A percentile compares a stretch with the other conserved stretches of the same genome.
These are phyloP conservation scores for Fraxinus platypoda DNA, from an alignment of 305 asterid species.

Conservation along the genomic window DNA sequence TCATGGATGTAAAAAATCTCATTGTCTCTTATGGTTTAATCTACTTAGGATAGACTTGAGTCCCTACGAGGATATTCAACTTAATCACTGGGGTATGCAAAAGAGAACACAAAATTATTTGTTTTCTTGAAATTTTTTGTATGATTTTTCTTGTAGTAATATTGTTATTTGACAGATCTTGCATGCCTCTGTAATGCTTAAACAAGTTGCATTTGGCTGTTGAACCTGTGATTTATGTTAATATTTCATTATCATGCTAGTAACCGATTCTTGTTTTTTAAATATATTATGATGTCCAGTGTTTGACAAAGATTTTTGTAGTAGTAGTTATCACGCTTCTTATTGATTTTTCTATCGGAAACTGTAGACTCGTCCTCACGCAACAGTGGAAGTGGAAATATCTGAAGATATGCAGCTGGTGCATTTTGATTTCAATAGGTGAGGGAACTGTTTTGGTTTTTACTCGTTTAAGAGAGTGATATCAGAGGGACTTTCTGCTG, in stretches of 20 bases:
- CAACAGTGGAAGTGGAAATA: slow-evolving; percentile 95
- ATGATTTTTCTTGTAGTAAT: not conserved
- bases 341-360: not conserved
- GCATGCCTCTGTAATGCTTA: not conserved
- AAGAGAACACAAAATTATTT: not conserved
- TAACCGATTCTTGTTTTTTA: not conserved
- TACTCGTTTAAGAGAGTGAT: not conserved
- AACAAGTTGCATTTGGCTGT: not conserved
- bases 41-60: not conserved
- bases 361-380: slow-evolving; percentile 92
- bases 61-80: not conserved
- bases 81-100: not conserved
- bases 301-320: slow-evolving; percentile 4
- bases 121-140: not conserved
- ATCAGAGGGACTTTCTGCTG: not conserved
- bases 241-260: not conserved
- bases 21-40: not conserved
- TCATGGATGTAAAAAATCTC: not conserved
- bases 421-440: slow-evolving; percentile 95
- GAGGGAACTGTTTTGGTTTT: not conserved
- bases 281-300: not conserved
- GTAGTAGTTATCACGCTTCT: slow-evolving; percentile 7
- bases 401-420: slow-evolving; percentile 98
- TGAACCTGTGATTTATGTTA: not conserved
- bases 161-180: not conserved